Evolutionary conservation across 2,329 filamentous ascomycete genomes (phyloP), one percentile per base, ranked within the genome.

Genomic region (Ceratocystis harringtonii): DNA sequence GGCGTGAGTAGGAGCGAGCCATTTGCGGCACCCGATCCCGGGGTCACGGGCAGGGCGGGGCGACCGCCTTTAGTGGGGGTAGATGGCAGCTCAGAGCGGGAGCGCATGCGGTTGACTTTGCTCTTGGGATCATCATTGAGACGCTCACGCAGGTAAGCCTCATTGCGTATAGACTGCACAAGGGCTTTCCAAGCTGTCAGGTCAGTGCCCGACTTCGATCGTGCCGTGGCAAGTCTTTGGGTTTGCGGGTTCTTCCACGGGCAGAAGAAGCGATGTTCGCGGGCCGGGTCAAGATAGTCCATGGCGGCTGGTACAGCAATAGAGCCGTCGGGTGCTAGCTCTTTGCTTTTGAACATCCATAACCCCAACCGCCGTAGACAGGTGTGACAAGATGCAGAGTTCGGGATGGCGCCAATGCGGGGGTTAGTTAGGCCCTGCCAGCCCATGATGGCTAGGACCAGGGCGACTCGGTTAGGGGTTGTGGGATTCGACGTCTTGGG

Each of bases 291-390:
- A 1, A 94, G 79, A 65, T 82, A 78, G 69, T 83, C 81, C 79
- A 88, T 86, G 1, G 82, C 81, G 2, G 85, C 81, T 1, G 81
- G 80, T 3, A 81, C 78, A 10, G 86, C 74, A 8, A 85, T 76
- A 44, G 79, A 75, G 0, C 79, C 79, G 17, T 76, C 74, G 1
- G 78, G 76, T 66, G 83, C 80, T 36, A 87, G 81, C 70, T 84
- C 82, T 74, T 86, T 91, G 73, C 85, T 86, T 71, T 85, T 88
- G 74, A 95, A 97, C 78, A 99, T 87, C 94, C 94, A 99, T 1
- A 99, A 79, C 0, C 94, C 94, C 0, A 97, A 79, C 1, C 92
- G 85, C 67, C 94, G 85, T 71, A 95, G 88, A 73, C 94, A 99
- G 22, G 90, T 89, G 67, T 87, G 82, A 74, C 94, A 99, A 3